Base-by-base conservation (phyloP, 2,329 filamentous ascomycete genomes). In the Dactylellina drechsleri region DNA sequence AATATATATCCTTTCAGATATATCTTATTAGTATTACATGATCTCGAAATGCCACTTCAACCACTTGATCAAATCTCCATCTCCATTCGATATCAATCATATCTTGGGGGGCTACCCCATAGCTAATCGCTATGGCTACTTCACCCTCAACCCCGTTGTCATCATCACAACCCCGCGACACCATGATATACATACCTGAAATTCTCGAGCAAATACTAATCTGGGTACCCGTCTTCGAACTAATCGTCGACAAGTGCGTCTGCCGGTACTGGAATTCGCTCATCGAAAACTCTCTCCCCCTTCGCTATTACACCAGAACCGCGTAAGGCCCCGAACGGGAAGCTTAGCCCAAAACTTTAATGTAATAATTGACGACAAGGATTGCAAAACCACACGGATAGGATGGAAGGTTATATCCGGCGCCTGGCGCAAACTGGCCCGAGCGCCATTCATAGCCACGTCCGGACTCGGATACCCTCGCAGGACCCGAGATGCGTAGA, bases 191-290 rank as follows among this genome's bases (percentile, higher is more conserved):
- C 18, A 26, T 64, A 15, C 59, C 45, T 16, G 47, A 62, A 20
- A 36, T 62, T 16, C 8, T 62, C 15, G 47, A 64, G 23, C 8
- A 20, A 8, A 56, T 65, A n/a, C 18, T 65, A 13, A 49, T 56
- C 15, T 13, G 54, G 13, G 4, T 54, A 23, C 49, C 60, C n/a
- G 6, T 31, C 6, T 7, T 53, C 2, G 31, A 10, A 12, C 12
- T 65, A 16, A 16, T 41, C 18, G 23, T 31, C 6, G 23, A 23
- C 36, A 16, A 20, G 7, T 15, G 47, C 13, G 60, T 54, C 18
- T 54, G 60, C 16, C 60, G 18, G 3, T 23, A 13, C 26, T 65
- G 31, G 60, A 65, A 65, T 2, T 23, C 28, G 5, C 43, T 65
- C 1, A 54, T 54, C n/a, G 60, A 65, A 54, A 43, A 31, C n/a